Conservation (phyloP, 164 flowering plant genomes). For the Nymphaea colorata region DNA sequence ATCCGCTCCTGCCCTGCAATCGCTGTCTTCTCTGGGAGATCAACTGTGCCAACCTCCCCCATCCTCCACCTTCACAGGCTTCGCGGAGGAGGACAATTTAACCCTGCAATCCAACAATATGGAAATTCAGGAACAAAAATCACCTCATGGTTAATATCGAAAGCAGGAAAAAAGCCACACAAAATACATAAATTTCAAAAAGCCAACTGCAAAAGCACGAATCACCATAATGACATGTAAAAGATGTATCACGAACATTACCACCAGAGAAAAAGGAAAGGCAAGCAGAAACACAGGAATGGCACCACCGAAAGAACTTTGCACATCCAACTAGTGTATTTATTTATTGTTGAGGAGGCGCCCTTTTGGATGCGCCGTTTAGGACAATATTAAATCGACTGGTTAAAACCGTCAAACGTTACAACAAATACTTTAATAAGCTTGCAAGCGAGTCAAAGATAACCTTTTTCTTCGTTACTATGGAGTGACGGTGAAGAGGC, state of each 20-base stretch:
- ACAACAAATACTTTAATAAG: no score
- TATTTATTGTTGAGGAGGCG: not conserved
- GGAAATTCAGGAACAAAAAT: not conserved
- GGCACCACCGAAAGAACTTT: not conserved
- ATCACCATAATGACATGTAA: not conserved
- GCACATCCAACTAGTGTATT: not conserved
- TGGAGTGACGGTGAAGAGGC: not conserved
- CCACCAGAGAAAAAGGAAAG: not conserved
- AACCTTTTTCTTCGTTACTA: not conserved
- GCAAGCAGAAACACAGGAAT: not conserved
- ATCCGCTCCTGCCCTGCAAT: constrained; percentile 58
- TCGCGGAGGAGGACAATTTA: not conserved
- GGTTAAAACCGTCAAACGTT: not conserved
- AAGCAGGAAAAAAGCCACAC: not conserved
- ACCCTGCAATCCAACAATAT: not conserved
- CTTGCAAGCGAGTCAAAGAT: not conserved
- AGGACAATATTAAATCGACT: not conserved
- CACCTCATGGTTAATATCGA: not conserved
- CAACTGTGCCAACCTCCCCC: constrained; percentile 73
- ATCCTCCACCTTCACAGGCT: constrained; percentile 15
- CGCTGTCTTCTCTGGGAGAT: constrained; percentile 27
- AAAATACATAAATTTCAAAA: not conserved
- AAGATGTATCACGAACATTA: not conserved
- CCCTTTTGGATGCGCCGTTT: not conserved
- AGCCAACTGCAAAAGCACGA: not conserved